Conservation (phyloP, 345 rosid species). For the Cochlearia excelsa region DNA sequence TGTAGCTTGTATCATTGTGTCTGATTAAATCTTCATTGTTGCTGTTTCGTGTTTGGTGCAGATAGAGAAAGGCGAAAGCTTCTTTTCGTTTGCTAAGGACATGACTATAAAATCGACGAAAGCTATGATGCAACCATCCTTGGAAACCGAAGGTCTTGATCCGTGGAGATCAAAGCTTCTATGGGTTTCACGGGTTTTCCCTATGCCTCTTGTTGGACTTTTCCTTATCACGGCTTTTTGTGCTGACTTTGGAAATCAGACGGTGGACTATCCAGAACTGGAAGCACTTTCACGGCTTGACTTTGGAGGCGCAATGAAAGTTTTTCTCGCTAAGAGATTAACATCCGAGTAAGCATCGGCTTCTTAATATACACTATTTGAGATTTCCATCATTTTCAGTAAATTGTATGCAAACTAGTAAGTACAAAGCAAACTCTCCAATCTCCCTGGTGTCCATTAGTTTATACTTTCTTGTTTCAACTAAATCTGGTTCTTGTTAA, state of each 20-base stretch:
- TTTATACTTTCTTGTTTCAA: too few relatives aligned
- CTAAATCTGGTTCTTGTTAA: too few relatives aligned
- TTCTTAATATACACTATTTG: neutral
- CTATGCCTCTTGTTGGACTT: constrained; percentile 97
- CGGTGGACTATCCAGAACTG: constrained; percentile 68
- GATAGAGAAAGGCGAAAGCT: constrained; percentile 84
- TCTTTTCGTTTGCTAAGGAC: constrained; percentile 85
- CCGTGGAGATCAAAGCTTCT: constrained; percentile 89
- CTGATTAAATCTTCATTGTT: constrained; percentile 14
- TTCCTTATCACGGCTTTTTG: constrained; percentile 73
- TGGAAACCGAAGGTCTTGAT: constrained; percentile 61
- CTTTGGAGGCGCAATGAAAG: constrained; percentile 86
- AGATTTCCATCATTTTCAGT: neutral
- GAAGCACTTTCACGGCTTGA: constrained; percentile 86
- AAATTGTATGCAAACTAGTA: too few relatives aligned
- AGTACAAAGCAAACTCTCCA: too few relatives aligned
- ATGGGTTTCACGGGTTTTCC: constrained; percentile 90
- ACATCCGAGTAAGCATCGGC: constrained; percentile 73
- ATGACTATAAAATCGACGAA: constrained; percentile 81
- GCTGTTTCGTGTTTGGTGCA: constrained; percentile 35
- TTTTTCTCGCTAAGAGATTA: constrained; percentile 76
- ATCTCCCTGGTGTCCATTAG: too few relatives aligned
- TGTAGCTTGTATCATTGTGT: neutral
- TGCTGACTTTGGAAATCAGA: constrained; percentile 54
- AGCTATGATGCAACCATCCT: constrained; percentile 63